phyloP scores from a whole-genome alignment of 768 basidiomycete species.

The Termitomyces sp. region DNA sequence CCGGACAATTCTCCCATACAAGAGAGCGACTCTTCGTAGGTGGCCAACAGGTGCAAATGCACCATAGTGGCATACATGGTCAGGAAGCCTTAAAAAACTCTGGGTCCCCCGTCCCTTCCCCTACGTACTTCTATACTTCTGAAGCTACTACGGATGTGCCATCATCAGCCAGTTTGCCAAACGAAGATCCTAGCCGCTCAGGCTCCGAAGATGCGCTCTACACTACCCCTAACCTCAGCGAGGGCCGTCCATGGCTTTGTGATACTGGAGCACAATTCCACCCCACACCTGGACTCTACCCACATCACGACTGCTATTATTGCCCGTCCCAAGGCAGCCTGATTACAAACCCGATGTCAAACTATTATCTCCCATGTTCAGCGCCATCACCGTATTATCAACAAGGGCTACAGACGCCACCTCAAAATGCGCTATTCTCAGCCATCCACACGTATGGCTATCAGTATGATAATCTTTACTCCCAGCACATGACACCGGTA shows the following conservation, averaged over 20 bases:
- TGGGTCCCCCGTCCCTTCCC: constrained; percentile 20
- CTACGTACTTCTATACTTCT: constrained; percentile 29
- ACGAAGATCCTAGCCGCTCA: neutral
- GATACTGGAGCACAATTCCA: constrained; percentile 13
- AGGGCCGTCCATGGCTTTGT: constrained; percentile 4
- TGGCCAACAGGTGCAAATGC: constrained; percentile 17
- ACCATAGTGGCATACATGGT: constrained; percentile 20
- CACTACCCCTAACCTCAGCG: constrained; percentile 22
- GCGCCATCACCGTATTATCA: constrained; percentile 16
- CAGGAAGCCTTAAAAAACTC: constrained; percentile 16
- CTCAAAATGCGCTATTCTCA: constrained; percentile 1
- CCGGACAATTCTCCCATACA: constrained; percentile 30
- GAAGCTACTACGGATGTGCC: constrained; percentile 22
- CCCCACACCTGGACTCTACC: constrained; percentile 5
- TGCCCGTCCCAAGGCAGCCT: constrained; percentile 24
- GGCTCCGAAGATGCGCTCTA: constrained; percentile 28
- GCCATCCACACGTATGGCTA: constrained; percentile 10
- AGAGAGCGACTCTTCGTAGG: constrained; percentile 26
- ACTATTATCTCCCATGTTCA: constrained; percentile 12
- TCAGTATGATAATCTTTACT: constrained; percentile 13
- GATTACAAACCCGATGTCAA: neutral
- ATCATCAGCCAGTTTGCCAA: constrained; percentile 19
- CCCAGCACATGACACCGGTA: constrained; percentile 5
- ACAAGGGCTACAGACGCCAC: constrained; percentile 1
- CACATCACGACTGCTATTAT: constrained; percentile 22